Percentiles rank a stretch among this genome's conserved stretches.
These are phyloP conservation scores for Populus tomentosa DNA, from an alignment of 441 rosid species.

Conservation along the genomic window DNA sequence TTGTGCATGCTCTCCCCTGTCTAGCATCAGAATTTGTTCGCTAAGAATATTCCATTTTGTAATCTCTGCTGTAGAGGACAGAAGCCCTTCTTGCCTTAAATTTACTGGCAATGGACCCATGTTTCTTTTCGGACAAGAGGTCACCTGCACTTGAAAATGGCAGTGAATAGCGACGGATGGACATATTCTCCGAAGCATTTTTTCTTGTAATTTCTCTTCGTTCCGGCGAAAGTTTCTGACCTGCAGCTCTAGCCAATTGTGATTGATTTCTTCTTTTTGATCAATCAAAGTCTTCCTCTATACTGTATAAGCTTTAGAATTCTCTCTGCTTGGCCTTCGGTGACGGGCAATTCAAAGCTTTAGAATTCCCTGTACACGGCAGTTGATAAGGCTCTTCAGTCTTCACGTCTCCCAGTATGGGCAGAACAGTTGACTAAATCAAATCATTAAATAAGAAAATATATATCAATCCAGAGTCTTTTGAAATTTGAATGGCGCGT, in stretches of 20 bases:
- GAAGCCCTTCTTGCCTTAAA: not conserved
- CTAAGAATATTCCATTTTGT: not conserved
- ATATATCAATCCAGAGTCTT: not conserved
- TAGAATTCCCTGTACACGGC: not conserved
- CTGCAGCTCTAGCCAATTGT: too few relatives aligned
- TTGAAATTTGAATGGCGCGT: not conserved
- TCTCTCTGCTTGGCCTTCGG: too few relatives aligned
- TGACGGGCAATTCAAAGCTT: not conserved
- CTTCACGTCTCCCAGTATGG: not conserved
- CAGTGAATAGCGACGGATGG: not conserved
- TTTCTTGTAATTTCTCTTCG: not conserved
- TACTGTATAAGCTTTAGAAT: too few relatives aligned
- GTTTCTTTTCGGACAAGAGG: not conserved
- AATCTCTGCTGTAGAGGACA: slow-evolving; percentile 1
- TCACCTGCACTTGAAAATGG: not conserved
- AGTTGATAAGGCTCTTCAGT: not conserved
- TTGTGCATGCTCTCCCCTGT: not conserved
- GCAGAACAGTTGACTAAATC: not conserved
- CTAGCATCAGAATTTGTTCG: not conserved
- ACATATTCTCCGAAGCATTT: not conserved
- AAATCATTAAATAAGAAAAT: not conserved
- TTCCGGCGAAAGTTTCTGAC: not conserved
- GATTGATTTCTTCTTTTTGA: too few relatives aligned
- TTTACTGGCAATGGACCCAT: not conserved
- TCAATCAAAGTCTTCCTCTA: too few relatives aligned